Evolutionary conservation across 257 asterid species (phyloP).

Genomic region (Apocynum venetum): DNA sequence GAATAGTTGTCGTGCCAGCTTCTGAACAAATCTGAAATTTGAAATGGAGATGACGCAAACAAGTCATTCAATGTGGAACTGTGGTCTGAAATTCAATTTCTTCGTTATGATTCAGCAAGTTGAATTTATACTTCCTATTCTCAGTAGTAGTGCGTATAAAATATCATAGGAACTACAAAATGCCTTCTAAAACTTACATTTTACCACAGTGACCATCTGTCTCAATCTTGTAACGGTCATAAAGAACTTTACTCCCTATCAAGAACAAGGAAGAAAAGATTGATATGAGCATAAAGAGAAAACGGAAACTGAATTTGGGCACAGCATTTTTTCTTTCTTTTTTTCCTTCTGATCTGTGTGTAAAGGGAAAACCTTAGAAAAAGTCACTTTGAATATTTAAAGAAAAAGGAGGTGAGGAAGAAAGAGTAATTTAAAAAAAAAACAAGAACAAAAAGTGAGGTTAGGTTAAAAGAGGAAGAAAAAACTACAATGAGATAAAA

Average conservation of each 20-base stretch:
- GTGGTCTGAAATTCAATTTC: background rate
- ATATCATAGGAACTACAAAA: constrained; percentile 8
- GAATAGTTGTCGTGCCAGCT: constrained; percentile 67
- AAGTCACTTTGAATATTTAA: background rate
- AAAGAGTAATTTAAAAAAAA: background rate
- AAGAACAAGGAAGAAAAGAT: constrained; percentile 15
- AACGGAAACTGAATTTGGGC: background rate
- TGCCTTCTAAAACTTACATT: constrained; percentile 46
- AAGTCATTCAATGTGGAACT: background rate
- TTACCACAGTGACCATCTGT: constrained; percentile 54
- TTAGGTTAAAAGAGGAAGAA: no score
- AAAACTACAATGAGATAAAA: background rate
- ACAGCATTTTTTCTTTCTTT: background rate
- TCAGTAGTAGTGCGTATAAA: background rate
- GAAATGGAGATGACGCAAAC: background rate
- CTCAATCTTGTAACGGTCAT: constrained; percentile 70
- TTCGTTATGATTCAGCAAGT: no score
- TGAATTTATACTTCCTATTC: background rate
- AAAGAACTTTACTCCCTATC: constrained; percentile 61
- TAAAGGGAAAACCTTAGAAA: background rate
- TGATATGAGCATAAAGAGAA: background rate
- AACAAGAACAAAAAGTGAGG: background rate
- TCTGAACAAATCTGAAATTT: constrained; percentile 70
- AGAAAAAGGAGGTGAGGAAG: background rate
- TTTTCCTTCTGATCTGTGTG: background rate